Conservation (phyloP, 2,329 filamentous ascomycete species). For the Xylariaceae sp. region DNA sequence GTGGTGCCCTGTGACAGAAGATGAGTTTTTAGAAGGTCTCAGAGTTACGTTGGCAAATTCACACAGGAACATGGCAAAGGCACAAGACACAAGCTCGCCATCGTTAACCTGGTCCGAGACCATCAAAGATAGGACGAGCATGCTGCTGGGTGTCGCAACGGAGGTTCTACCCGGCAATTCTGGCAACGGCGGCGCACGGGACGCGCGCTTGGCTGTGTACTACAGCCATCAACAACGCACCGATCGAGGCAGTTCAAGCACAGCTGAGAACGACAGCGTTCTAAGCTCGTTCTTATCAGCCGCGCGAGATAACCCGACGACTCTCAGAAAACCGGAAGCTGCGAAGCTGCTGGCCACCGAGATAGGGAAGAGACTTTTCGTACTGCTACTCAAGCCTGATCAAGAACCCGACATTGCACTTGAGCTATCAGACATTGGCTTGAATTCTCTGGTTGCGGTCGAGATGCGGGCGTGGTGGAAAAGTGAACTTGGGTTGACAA, state of each 20-base stretch:
- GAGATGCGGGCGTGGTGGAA: constrained; percentile 40
- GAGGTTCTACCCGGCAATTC: constrained; percentile 11
- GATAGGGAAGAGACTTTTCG: constrained; percentile 8
- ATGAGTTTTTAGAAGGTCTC: constrained; percentile 11
- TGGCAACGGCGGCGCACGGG: constrained; percentile 12
- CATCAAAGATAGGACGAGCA: constrained; percentile 7
- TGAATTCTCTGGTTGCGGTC: constrained; percentile 16
- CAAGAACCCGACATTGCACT: constrained; percentile 4
- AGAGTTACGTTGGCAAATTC: constrained; percentile 7
- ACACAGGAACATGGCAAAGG: not conserved
- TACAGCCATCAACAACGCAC: no score
- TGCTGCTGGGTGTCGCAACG: constrained; percentile 13
- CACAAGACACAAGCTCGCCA: not conserved
- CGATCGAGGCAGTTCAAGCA: no score
- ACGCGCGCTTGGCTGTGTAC: constrained; percentile 20
- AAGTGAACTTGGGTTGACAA: constrained; percentile 6
- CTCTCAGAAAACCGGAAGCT: constrained; percentile 10
- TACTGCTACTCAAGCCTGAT: constrained; percentile 7
- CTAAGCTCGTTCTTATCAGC: constrained; percentile 12
- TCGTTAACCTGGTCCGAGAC: not conserved
- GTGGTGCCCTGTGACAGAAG: not conserved
- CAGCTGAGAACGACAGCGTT: no score
- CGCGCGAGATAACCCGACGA: constrained; percentile 2
- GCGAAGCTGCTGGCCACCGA: constrained; percentile 2
- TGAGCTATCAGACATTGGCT: constrained; percentile 8